Base-by-base conservation (phyloP, 257 asterid species). In the Solanum phureja region DNA sequence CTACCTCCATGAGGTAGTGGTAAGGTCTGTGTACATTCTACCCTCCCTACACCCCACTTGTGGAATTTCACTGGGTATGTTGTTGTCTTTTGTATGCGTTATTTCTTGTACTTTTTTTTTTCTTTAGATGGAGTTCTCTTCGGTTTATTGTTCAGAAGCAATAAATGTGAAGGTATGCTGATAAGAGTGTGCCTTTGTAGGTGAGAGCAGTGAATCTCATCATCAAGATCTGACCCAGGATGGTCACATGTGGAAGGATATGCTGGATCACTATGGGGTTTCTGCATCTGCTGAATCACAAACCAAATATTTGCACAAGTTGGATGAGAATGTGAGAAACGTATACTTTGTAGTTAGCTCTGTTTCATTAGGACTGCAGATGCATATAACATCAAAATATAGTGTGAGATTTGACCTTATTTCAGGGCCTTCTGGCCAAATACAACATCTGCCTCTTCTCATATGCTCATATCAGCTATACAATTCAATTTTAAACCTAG, bases 231-330 rank as follows among this genome's bases (percentile, higher is more conserved):
- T 90, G 74, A 89, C 82, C 56, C 87, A 44, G n/a, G 98, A 91
- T 79, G 93, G 86, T 49, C 91, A 90, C 84, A 89, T 90, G 87
- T 94, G 98, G 98, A 89, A 91, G 60, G 94, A 93, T 79, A 88
- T 92, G 94, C 91, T 90, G 40, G 91, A 85, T 88, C 89, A 87
- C 91, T 93, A 92, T 79, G 85, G 85, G 87, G 87, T 64, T 88
- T 88, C 91, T 21, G 89, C 90, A 68, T 88, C 88, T 88, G 88
- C 49, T 52, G 93, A 91, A 64, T 89, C 86, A 18, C 94, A 90
- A 88, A 86, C 85, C 69, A 90, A 89, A 60, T 90, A 85, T 77
- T 84, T 87, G 66, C 56, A 85, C 72, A 71, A 83, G 60, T 42
- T 74, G 44, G 89, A 91, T 44, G 90, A 68, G 87, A 92, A 89